Conservation (phyloP, 192 early-diverging fungal species). For the Mortierella alpina region DNA sequence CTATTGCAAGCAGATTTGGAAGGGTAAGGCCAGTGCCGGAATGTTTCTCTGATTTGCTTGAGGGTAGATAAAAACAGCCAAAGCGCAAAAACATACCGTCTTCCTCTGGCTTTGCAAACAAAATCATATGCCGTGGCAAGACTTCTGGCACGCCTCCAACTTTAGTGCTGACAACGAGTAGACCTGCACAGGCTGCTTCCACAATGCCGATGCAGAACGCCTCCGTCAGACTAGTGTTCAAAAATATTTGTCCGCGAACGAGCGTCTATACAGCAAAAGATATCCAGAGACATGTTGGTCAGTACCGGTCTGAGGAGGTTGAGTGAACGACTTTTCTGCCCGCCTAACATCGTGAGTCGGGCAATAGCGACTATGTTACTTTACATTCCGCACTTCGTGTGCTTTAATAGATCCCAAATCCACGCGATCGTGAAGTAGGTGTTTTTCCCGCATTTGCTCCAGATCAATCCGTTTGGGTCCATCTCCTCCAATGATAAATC, state of each 20-base stretch:
- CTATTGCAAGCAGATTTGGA: conserved; percentile 15
- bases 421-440: conserved; percentile 93
- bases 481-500: conserved; percentile 97
- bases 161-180: conserved; percentile 94
- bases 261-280: conserved; percentile 55
- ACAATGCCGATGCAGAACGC: conserved; percentile 99
- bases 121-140: conserved; percentile 91
- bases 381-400: conserved; percentile 84
- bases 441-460: conserved; percentile 96
- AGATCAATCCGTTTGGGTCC: conserved; percentile 96
- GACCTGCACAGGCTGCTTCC: conserved; percentile 93
- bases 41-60: background rate
- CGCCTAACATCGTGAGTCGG: background rate
- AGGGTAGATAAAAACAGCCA: background rate
- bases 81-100: conserved; percentile 66
- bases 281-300: background rate
- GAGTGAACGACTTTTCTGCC: background rate
- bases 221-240: conserved; percentile 98
- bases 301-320: no score
- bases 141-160: conserved; percentile 99
- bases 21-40: no score
- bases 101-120: conserved; percentile 88
- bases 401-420: conserved; percentile 87
- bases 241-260: conserved; percentile 92
- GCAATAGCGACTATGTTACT: background rate